Evolutionary conservation across 2,329 filamentous ascomycete genomes (phyloP), one percentile per base, ranked within the genome.

Genomic region (Cytospora paraplurivora): DNA sequence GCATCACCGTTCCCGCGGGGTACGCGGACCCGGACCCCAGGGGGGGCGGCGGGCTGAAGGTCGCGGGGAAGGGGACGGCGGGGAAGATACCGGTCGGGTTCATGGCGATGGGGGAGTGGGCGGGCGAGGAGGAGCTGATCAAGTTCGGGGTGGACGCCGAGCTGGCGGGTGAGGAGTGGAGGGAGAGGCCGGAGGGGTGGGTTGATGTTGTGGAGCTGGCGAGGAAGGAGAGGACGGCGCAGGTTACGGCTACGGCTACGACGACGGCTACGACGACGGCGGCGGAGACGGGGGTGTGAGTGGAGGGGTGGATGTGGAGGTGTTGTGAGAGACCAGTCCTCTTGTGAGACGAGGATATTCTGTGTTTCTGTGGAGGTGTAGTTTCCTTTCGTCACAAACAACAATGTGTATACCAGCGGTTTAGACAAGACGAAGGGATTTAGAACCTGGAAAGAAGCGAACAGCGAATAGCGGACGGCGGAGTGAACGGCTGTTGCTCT

Each of bases 71-170:
- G 35, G 71, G 75, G 10, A 75, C 71, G 0, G 67, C 68, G 21
- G 80, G 77, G 0, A 78, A 77, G 64, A 73, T 85, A 0, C 82
- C 83, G 0, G 76, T 85, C 3, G 83, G 83, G 1, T 69, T 85
- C 37, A 85, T 85, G 82, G 82, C 78, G 1, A 81, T 78, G 54
- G 82, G 80, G 0, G 83, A 85, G 68, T 85, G 83, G 83, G 81
- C 79, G 1, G 75, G 75, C 4, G 83, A 85, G 69, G 77, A 81
- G 58, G 72, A 75, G 3, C 69, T 85, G 67, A 65, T 85, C 56
- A 72, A 76, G 51, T 83, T 84, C 64, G 83, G 78, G 0, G 70
- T 78, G 3, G 79, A 83, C 55, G 78, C 75, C 0, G 81, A 84
- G 69, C 72, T 74, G 19, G 69, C 77, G 2, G 76, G 76, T 7